phyloP scores from a whole-genome alignment of 129 eudicot species.

The Oenanthe sinensis region DNA sequence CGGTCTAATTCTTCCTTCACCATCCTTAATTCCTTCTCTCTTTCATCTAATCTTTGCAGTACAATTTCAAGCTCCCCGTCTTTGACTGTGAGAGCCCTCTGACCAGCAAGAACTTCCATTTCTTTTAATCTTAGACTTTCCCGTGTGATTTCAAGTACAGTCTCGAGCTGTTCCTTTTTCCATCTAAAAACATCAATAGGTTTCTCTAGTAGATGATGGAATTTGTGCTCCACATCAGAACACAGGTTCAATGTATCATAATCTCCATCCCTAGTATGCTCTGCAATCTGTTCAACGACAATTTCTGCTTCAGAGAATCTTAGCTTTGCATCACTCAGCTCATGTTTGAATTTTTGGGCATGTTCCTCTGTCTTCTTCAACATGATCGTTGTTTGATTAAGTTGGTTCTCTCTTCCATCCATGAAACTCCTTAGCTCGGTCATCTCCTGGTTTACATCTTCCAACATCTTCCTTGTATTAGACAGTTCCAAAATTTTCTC shows the following conservation, averaged over 20 bases:
- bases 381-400: slow-evolving; percentile 33
- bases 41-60: slow-evolving; percentile 34
- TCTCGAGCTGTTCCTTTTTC: slow-evolving; percentile 56
- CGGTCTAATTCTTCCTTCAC: slow-evolving; percentile 40
- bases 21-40: slow-evolving; percentile 47
- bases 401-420: slow-evolving; percentile 40
- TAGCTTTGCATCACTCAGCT: slow-evolving; percentile 34
- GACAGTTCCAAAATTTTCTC: slow-evolving; percentile 57
- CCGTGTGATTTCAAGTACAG: slow-evolving; percentile 46
- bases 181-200: slow-evolving; percentile 25
- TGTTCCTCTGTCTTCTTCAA: slow-evolving; percentile 55
- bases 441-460: slow-evolving; percentile 53
- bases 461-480: slow-evolving; percentile 37
- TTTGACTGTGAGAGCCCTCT: slow-evolving; percentile 53
- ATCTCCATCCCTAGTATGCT: slow-evolving; percentile 42
- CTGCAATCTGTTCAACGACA: slow-evolving; percentile 46
- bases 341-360: slow-evolving; percentile 38
- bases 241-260: slow-evolving; percentile 4
- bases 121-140: slow-evolving; percentile 59
- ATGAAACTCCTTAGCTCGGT: slow-evolving; percentile 43
- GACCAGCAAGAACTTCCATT: slow-evolving; percentile 59
- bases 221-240: slow-evolving; percentile 4
- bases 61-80: slow-evolving; percentile 52
- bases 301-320: slow-evolving; percentile 61
- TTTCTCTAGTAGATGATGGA: neutral